Evolutionary conservation across 1,284 basidiomycete genomes (phyloP), one percentile per base, ranked within the genome.

Genomic region (Butyriboletus regius): DNA sequence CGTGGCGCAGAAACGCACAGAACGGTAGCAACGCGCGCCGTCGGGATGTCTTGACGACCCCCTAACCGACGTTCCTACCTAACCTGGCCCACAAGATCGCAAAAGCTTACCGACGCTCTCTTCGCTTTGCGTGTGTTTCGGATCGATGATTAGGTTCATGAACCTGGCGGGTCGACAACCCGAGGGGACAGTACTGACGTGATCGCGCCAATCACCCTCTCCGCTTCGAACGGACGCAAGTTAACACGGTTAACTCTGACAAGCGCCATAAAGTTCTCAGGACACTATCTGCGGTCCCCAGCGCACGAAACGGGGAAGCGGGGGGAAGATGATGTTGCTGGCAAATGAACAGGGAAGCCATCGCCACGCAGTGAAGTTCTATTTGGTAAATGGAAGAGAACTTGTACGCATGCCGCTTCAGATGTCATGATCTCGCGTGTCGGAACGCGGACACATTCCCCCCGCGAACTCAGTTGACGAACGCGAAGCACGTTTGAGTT

Each of bases 401-500:
- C 37, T 18, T 4, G 28, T 33, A 36, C 12, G 22, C 50, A 15
- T 14, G 36, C 31, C 36, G 37, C 37, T 41, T 46, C 40, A 13
- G 14, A 20, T 18, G 46, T 44, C 17, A 24, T 24, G 32, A 43
- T 38, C 18, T 43, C 42, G 42, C 34, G 7, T 33, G 36, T 48
- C 43, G 40, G 26, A 15, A 7, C 32, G 24, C 28, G 28, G 32
- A 39, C 10, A 26, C 35, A 8, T 29, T 14, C 29, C 28, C 32
- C 29, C 35, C 37, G 28, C 28, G 40, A 29, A 54, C 9, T 38
- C 43, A 18, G 32, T 49, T 28, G 39, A 43, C 5, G 4, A 35
- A 18, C 37, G 41, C 44, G 42, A 57, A 38, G 28, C 55, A 54
- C 1, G 24, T 26, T 42, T 40, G 41, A 22, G 50, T 32, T 31